phyloP scores from a whole-genome alignment of 768 basidiomycete genomes.

The Lanmaoa pseudosensibilis region DNA sequence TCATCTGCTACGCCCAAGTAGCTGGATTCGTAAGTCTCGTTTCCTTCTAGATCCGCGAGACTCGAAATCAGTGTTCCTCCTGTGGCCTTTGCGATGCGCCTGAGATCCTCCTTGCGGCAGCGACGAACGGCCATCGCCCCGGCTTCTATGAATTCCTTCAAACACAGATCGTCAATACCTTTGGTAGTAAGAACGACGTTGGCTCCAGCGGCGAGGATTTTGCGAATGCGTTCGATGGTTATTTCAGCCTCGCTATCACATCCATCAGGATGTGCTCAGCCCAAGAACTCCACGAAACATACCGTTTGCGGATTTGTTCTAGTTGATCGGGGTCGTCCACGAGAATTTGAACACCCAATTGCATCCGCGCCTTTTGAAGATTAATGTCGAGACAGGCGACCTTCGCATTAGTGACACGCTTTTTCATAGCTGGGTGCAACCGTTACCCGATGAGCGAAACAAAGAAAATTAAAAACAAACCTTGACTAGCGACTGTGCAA shows the following conservation, averaged over 20 bases:
- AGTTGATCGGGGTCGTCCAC: slow-evolving; percentile 96
- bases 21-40: slow-evolving; percentile 93
- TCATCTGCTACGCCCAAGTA: slow-evolving; percentile 93
- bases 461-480: slow-evolving; percentile 40
- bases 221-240: slow-evolving; percentile 90
- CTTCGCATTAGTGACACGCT: slow-evolving; percentile 87
- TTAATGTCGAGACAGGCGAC: slow-evolving; percentile 99
- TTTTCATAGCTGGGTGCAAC: slow-evolving; percentile 84
- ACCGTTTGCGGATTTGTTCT: slow-evolving; percentile 95
- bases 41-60: slow-evolving; percentile 94
- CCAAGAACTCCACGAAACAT: slow-evolving; percentile 18
- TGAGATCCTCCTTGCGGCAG: slow-evolving; percentile 96
- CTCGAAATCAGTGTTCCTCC: slow-evolving; percentile 92
- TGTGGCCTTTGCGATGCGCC: slow-evolving; percentile 95
- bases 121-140: slow-evolving; percentile 98
- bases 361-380: slow-evolving; percentile 94
- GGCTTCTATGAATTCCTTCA: slow-evolving; percentile 98
- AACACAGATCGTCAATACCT: slow-evolving; percentile 95
- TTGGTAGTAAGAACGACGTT: slow-evolving; percentile 98
- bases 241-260: slow-evolving; percentile 85
- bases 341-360: slow-evolving; percentile 94
- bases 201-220: slow-evolving; percentile 93
- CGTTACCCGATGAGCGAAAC: slow-evolving; percentile 3
- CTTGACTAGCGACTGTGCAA: slow-evolving; percentile 98
- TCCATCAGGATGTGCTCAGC: slow-evolving; percentile 12